A percentile compares a stretch with the other conserved stretches of the same genome.
phyloP scores from a whole-genome alignment of 1,139 yeast species.

The Candida anutae region DNA sequence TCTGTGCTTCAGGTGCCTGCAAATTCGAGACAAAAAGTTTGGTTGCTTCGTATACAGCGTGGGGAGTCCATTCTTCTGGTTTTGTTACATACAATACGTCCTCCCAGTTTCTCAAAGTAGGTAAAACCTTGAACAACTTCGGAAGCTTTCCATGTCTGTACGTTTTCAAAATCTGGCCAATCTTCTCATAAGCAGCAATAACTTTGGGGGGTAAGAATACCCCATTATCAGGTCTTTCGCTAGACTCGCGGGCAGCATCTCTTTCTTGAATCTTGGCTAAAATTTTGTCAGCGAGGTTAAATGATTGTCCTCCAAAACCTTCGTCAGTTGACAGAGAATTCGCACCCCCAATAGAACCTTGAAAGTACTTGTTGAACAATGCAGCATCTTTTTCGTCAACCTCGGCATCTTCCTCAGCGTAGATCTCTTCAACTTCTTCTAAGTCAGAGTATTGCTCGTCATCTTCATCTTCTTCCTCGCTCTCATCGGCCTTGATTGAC shows the following conservation, averaged over 20 bases:
- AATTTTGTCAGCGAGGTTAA: constrained; percentile 84
- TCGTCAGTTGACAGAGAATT: constrained; percentile 12
- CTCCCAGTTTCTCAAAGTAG: constrained; percentile 90
- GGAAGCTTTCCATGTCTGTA: constrained; percentile 96
- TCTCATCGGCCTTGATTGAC: constrained; percentile 12
- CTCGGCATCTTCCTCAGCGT: constrained; percentile 49
- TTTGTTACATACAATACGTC: constrained; percentile 88
- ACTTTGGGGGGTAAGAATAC: constrained; percentile 93
- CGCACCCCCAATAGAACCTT: no score
- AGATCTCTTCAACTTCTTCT: constrained; percentile 32
- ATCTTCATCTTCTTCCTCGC: constrained; percentile 26
- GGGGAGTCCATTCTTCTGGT: constrained; percentile 95
- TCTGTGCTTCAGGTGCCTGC: constrained; percentile 82
- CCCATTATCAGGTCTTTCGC: constrained; percentile 31
- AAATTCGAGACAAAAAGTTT: constrained; percentile 86
- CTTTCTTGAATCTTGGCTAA: constrained; percentile 81
- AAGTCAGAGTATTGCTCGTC: constrained; percentile 45
- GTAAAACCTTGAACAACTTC: constrained; percentile 88
- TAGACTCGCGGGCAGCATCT: constrained; percentile 38
- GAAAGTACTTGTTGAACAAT: constrained; percentile 60
- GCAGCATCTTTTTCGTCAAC: constrained; percentile 67
- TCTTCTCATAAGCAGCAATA: constrained; percentile 86
- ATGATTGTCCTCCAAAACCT: constrained; percentile 29
- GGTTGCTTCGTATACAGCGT: constrained; percentile 91
- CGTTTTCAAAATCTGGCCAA: constrained; percentile 80